Conservation (phyloP, 495 filamentous ascomycete genomes). For the Thozetella sp. region DNA sequence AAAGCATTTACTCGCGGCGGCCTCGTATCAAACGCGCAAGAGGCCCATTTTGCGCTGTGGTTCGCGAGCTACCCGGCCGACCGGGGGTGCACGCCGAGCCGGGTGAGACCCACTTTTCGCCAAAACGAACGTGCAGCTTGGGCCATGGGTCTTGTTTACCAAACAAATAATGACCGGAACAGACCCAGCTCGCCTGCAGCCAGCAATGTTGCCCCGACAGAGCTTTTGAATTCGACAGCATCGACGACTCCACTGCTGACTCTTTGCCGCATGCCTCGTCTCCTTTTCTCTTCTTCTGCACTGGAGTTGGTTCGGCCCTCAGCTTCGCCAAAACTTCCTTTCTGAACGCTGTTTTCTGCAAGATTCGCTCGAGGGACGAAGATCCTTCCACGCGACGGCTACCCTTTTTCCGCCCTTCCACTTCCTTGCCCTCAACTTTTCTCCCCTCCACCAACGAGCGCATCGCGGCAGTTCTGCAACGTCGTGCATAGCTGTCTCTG, state of each 20-base stretch:
- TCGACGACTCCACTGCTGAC: background rate
- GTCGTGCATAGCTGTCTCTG: background rate
- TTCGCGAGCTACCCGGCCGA: background rate
- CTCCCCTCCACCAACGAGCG: background rate
- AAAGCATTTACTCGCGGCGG: too few species aligned
- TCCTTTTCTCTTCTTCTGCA: background rate
- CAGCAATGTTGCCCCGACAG: conserved; percentile 2
- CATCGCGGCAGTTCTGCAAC: background rate
- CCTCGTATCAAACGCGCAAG: background rate
- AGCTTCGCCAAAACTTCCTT: background rate
- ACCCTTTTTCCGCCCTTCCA: background rate
- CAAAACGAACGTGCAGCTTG: background rate
- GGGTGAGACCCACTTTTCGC: background rate
- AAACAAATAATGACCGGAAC: background rate
- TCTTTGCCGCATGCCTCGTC: background rate
- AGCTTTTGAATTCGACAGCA: background rate
- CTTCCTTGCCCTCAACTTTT: background rate
- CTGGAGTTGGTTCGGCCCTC: background rate
- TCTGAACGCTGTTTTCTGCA: background rate
- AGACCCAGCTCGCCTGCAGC: background rate
- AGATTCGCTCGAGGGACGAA: background rate
- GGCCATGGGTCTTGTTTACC: background rate
- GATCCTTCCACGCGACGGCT: background rate
- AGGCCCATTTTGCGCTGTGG: too few species aligned
- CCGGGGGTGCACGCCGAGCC: background rate